Conservation (phyloP, 2,329 filamentous ascomycete species). For the Curvularia lunata region DNA sequence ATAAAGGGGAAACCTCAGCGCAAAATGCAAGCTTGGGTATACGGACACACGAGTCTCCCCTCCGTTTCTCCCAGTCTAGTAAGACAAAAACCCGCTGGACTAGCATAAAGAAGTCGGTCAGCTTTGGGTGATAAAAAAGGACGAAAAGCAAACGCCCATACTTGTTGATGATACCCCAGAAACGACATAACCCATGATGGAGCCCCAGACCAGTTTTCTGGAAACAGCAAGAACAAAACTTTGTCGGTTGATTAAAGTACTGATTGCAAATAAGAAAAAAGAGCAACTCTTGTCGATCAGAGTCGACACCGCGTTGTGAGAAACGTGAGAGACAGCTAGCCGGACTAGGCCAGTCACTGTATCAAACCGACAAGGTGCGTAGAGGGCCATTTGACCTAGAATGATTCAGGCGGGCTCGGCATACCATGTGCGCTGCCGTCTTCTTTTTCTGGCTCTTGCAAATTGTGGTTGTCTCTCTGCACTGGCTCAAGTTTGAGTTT, state of each 20-base stretch:
- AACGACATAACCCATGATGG: constrained; percentile 2
- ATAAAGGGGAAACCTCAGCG: constrained; percentile 11
- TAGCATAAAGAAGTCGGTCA: background rate
- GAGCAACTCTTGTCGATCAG: background rate
- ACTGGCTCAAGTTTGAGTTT: constrained; percentile 56
- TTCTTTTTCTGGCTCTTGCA: constrained; percentile 69
- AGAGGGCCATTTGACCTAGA: constrained; percentile 20
- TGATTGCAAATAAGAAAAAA: constrained; percentile 15
- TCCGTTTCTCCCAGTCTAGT: constrained; percentile 20
- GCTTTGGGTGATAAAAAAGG: constrained; percentile 2
- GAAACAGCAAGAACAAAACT: constrained; percentile 10
- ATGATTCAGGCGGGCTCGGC: constrained; percentile 83
- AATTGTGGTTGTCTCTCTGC: constrained; percentile 65
- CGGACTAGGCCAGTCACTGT: background rate
- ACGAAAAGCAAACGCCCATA: background rate
- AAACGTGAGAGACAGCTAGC: constrained; percentile 6
- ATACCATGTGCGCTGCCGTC: constrained; percentile 72
- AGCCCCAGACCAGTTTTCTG: background rate
- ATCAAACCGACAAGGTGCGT: background rate
- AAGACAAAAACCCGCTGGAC: constrained; percentile 20
- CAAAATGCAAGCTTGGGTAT: constrained; percentile 43
- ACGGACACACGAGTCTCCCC: constrained; percentile 36
- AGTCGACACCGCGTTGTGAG: constrained; percentile 6
- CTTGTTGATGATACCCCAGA: background rate
- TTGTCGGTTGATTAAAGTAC: constrained; percentile 20